Evolutionary conservation across 2,329 filamentous ascomycete genomes (phyloP).

Genomic region (Corniculantispora saksenae): DNA sequence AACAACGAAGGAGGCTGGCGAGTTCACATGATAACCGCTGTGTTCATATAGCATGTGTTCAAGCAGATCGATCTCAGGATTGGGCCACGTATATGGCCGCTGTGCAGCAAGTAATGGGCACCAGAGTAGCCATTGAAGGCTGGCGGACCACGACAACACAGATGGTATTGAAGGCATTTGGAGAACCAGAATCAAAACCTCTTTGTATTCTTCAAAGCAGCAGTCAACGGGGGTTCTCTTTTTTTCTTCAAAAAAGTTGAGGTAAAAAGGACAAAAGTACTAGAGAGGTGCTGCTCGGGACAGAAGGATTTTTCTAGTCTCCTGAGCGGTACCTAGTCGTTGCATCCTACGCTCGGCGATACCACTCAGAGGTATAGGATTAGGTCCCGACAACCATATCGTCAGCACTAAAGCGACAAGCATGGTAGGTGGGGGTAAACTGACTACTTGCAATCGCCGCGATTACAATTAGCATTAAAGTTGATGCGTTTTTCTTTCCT

Average conservation of each 20-base stretch:
- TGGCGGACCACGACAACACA: no score
- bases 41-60: slow-evolving; percentile 23
- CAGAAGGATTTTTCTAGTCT: no score
- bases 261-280: no score
- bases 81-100: slow-evolving; percentile 18
- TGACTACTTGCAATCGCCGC: background rate
- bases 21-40: slow-evolving; percentile 19
- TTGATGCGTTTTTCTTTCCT: no score
- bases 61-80: slow-evolving; percentile 19
- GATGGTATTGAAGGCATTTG: no score
- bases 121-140: background rate
- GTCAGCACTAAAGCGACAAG: background rate
- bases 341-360: background rate
- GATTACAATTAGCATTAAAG: no score
- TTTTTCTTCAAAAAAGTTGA: background rate
- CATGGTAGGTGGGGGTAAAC: background rate
- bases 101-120: background rate
- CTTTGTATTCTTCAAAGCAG: no score
- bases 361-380: background rate
- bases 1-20: slow-evolving; percentile 20
- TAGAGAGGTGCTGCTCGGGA: no score
- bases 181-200: no score
- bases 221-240: no score
- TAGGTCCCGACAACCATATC: background rate
- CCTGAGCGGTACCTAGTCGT: background rate